Evolutionary conservation across 768 basidiomycete genomes (phyloP), one percentile per base, ranked within the genome.

Genomic region (Tephrocybe sp.): DNA sequence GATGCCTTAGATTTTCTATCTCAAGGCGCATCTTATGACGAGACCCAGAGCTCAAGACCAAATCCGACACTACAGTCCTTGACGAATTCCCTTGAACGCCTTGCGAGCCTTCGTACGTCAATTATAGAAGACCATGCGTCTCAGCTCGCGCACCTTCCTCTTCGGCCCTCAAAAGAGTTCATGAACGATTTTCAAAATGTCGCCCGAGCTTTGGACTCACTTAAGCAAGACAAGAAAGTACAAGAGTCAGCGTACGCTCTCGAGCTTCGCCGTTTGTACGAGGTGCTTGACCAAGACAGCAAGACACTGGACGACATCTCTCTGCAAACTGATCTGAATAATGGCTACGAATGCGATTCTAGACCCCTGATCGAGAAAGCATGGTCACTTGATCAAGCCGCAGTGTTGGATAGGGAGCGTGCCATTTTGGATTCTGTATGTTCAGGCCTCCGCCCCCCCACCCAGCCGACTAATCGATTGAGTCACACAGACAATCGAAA

Each of bases 341-440:
- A 39, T 12, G 34, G 8, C n/a, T 37, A 26, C 24, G 31, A 31
- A 28, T n/a, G 59, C 35, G 59, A 69, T 47, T 56, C 69, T 25
- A 47, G 38, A 21, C 15, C 26, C 0, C 63, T 67, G 18, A 40
- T 72, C 11, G 63, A 68, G 43, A 49, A 46, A 1, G 70, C 69
- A 12, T 71, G 69, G 64, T 38, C 46, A 1, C 41, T 55, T 5
- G 73, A 74, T 46, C 69, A 71, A 37, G 47, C 51, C 1, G 38
- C 45, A 2, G 41, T 65, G 18, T 56, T 72, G 5, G 52, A 61
- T 30, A 46, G 54, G 4, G 58, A 62, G 16, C 54, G 47, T 28
- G 42, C 45, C 2, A 47, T 64, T 3, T 44, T 69, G 5, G 64
- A 70, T 28, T 37, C 52, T 41, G 72, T 71, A 44, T 30, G 51